These are phyloP conservation scores for Galerina marginata DNA, from an alignment of 768 basidiomycete species.

Conservation along the genomic window DNA sequence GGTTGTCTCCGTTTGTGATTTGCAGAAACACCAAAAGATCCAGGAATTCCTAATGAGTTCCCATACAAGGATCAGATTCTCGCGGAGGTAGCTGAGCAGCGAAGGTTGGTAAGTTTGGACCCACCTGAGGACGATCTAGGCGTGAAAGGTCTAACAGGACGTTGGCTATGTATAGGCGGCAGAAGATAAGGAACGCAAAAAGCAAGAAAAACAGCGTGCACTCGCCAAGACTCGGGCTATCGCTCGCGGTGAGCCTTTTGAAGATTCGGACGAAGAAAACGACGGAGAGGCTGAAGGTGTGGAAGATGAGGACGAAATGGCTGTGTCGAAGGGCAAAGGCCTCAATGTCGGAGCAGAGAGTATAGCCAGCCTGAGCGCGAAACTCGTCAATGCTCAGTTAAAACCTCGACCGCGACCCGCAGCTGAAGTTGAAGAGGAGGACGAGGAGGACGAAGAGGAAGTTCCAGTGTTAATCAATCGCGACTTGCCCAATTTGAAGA, in stretches of 20 bases:
- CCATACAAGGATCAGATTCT: slow-evolving; percentile 95
- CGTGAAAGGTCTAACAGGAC: not conserved
- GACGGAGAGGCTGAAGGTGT: slow-evolving; percentile 25
- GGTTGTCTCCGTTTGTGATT: not conserved
- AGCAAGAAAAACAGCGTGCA: slow-evolving; percentile 57
- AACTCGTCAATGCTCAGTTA: slow-evolving; percentile 40
- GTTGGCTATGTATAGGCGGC: slow-evolving; percentile 52
- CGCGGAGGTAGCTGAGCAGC: slow-evolving; percentile 85
- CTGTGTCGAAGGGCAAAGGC: slow-evolving; percentile 34
- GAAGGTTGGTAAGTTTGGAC: slow-evolving; percentile 61
- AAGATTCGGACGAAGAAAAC: slow-evolving; percentile 24
- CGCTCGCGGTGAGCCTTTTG: slow-evolving; percentile 28
- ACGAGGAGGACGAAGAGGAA: slow-evolving; percentile 55
- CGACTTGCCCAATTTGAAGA: slow-evolving; percentile 62
- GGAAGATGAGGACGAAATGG: slow-evolving; percentile 32
- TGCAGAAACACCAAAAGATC: slow-evolving; percentile 85
- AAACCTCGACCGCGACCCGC: slow-evolving; percentile 31
- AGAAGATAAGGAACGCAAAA: slow-evolving; percentile 75
- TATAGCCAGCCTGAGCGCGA: slow-evolving; percentile 52
- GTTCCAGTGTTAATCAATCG: slow-evolving; percentile 67
- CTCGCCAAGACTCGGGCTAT: slow-evolving; percentile 30
- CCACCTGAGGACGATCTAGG: not conserved
- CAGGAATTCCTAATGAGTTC: slow-evolving; percentile 91
- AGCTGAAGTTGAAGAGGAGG: slow-evolving; percentile 32
- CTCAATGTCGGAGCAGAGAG: slow-evolving; percentile 58